Base-by-base conservation (phyloP, 768 basidiomycete genomes). In the Imleria badia region DNA sequence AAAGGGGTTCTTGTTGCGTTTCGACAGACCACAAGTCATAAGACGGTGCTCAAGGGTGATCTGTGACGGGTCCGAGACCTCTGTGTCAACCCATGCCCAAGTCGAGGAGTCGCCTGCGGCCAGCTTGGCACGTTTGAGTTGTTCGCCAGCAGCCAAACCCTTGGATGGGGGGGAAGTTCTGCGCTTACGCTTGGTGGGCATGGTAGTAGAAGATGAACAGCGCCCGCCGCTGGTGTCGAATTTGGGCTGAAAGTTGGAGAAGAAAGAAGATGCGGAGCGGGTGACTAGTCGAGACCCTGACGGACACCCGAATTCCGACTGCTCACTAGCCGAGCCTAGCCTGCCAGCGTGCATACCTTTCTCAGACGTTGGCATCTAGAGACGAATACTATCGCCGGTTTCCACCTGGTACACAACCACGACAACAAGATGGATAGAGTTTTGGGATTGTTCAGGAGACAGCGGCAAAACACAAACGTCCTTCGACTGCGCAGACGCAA, bases 11-110 rank as follows among this genome's bases (percentile, higher is more conserved):
- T 64, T 67, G 60, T 77, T 87, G 48, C 73, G 75, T 48, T 63
- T 59, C 1, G 84, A 81, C 45, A 94, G 73, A 12, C 89, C 88
- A 58, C 86, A 93, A 1, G 89, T 81, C 53, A 80, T 74, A 40
- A 85, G 71, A 44, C 79, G 75, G 65, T 94, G 89, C 51, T 86
- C 83, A 35, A 73, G 64, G 17, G 86, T 81, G 58, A 95, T 89
- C n/a, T 81, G 71, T 3, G 80, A 78, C 53, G 75, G 64, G 48
- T 78, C 71, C 17, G 71, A 71, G 46, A 84, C 85, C 62, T 87
- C 84, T 41, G 84, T 79, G 46, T 81, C 84, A 47, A 91, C 86
- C 92, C 92, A 95, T 46, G 79, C 79, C 92, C 92, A 94, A n/a
- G 80, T 72, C 31, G 80, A 76, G 51, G 75, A 68, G 39, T 71